Percentiles rank a stretch among this genome's conserved stretches.
These are phyloP conservation scores for Coniochaeta hoffmannii DNA, from an alignment of 2,329 filamentous ascomycete genomes.

Conservation along the genomic window DNA sequence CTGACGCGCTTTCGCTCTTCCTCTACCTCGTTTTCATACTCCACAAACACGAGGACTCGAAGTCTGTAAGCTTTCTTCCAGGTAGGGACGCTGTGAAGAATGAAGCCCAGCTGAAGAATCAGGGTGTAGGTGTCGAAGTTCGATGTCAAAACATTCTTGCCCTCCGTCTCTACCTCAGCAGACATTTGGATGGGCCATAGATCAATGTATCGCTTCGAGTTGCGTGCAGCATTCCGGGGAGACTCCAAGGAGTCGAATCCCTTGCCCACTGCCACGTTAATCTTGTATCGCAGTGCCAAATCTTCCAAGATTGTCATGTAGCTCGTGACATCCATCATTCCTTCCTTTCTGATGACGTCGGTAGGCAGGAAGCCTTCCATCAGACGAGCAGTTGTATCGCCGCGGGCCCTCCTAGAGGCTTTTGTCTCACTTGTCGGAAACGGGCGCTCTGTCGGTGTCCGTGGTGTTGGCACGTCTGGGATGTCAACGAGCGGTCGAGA, in stretches of 20 bases:
- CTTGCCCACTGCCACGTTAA: slow-evolving; percentile 79
- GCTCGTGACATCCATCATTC: slow-evolving; percentile 59
- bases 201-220: slow-evolving; percentile 73
- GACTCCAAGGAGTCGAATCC: slow-evolving; percentile 73
- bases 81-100: slow-evolving; percentile 70
- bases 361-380: slow-evolving; percentile 57
- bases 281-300: slow-evolving; percentile 65
- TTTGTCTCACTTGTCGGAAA: slow-evolving; percentile 11
- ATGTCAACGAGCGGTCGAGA: slow-evolving; percentile 50
- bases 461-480: slow-evolving; percentile 36
- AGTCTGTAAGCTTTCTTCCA: slow-evolving; percentile 70
- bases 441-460: slow-evolving; percentile 18
- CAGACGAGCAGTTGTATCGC: slow-evolving; percentile 47
- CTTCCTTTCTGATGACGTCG: slow-evolving; percentile 60
- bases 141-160: slow-evolving; percentile 65
- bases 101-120: slow-evolving; percentile 82
- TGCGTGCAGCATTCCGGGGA: slow-evolving; percentile 49
- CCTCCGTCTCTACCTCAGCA: slow-evolving; percentile 65
- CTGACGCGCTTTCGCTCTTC: slow-evolving; percentile 69
- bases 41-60: slow-evolving; percentile 79
- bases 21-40: slow-evolving; percentile 77
- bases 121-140: slow-evolving; percentile 77
- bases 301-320: slow-evolving; percentile 83
- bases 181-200: slow-evolving; percentile 94
- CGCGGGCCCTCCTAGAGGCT: slow-evolving; percentile 30